phyloP scores from a whole-genome alignment of 306 rosid species.

The Canavalia gladiata region DNA sequence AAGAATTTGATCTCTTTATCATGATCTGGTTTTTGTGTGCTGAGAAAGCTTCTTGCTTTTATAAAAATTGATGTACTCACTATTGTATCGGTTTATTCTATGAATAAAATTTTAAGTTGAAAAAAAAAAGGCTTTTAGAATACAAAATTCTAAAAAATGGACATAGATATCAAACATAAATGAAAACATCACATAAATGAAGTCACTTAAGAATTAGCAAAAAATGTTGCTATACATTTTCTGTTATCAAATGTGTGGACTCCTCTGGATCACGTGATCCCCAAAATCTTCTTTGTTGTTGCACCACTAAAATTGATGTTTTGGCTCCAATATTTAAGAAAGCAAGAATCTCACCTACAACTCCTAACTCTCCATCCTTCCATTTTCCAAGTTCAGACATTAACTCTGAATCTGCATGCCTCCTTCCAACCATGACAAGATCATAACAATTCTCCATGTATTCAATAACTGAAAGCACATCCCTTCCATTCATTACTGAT shows the following conservation, averaged over 20 bases:
- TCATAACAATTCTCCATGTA: conserved; percentile 57
- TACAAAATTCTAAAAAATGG: not conserved
- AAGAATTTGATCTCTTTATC: not conserved
- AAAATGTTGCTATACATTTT: conserved; percentile 11
- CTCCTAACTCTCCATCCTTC: conserved; percentile 66
- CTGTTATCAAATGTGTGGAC: conserved; percentile 54
- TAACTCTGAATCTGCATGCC: conserved; percentile 62
- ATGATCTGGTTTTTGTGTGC: not conserved
- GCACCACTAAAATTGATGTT: conserved; percentile 71
- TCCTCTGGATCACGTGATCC: conserved; percentile 76
- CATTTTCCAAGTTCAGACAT: conserved; percentile 59
- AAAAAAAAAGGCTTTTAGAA: not conserved
- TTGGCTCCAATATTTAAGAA: conserved; percentile 50
- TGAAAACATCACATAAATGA: not conserved
- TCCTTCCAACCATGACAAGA: conserved; percentile 72
- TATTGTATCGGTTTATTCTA: not conserved
- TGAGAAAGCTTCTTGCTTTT: not conserved
- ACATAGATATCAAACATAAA: not conserved
- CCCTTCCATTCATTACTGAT: conserved; percentile 43
- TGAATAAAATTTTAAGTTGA: not conserved
- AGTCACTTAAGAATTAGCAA: not conserved
- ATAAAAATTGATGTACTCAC: not conserved
- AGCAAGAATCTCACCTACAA: conserved; percentile 67
- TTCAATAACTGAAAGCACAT: conserved; percentile 52
- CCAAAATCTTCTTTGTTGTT: conserved; percentile 72